Evolutionary conservation across 2,329 filamentous ascomycete genomes (phyloP), one percentile per base, ranked within the genome.

Genomic region (Rhynchosporium agropyri): DNA sequence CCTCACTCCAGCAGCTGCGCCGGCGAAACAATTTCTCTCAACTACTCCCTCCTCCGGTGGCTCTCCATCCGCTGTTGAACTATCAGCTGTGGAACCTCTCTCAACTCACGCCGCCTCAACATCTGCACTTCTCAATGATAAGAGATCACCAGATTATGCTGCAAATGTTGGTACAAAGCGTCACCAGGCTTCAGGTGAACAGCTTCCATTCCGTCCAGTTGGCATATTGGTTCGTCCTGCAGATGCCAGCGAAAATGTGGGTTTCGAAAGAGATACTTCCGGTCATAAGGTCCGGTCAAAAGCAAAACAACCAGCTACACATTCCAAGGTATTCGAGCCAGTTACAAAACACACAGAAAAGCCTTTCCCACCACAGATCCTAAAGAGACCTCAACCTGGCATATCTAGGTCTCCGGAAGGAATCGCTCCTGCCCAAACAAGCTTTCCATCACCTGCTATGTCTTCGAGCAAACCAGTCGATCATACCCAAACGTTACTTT

Each of bases 331-430:
- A 40, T 58, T 42, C 31, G 43, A 54, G 9, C 28, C 31, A 29
- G 20, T 36, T 10, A 20, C 56, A 53, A 48, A 51, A 56, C 60
- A 73, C 51, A 54, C 63, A 8, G 69, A 74, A 12, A 83, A 79
- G 66, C 74, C 77, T 12, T 84, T 83, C 66, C 81, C 83, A 62
- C 81, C 81, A 8, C 80, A 83, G 60, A 83, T 84, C 31, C 70
- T 84, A 20, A 81, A 81, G 64, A 80, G 81, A 3, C 80, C 81
- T 31, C 77, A 79, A 48, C 56, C 79, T 74, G 61, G 65, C 67
- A 72, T 62, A 65, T 75, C 58, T 68, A 74, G 36, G 63, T 33
- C 48, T 48, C 29, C 29, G 20, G 66, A 36, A 70, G 69, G 73
- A 45, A 42, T 40, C 58, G 45, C 51, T 10, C 45, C 57, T 33